Evolutionary conservation across 106 monocot genomes (phyloP).

Genomic region (Acanthochlamys bracteata): DNA sequence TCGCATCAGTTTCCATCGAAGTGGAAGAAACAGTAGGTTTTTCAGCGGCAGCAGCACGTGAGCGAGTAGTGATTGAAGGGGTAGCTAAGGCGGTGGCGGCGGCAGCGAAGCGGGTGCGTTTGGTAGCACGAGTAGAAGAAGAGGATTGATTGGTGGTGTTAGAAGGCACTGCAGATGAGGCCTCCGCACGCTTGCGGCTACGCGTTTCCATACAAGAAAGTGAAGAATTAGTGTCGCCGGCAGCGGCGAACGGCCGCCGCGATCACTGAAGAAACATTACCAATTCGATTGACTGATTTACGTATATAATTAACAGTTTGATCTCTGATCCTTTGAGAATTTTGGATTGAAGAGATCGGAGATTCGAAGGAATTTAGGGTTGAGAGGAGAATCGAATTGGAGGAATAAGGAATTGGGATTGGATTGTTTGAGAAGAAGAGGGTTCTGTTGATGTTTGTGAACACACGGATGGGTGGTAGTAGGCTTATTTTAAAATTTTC

Average conservation of each 20-base stretch:
- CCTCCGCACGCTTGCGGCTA: constrained; percentile 99
- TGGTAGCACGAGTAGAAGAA: constrained; percentile 16
- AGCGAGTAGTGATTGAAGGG: constrained; percentile 15
- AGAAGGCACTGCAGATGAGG: constrained; percentile 56
- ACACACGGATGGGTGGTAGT: no score
- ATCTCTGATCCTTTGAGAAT: neutral
- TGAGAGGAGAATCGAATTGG: neutral
- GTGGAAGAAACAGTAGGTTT: neutral
- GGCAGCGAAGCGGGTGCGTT: constrained; percentile 9
- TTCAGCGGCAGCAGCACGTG: constrained; percentile 11
- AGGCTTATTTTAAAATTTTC: no score
- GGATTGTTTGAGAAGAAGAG: neutral
- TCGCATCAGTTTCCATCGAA: constrained; percentile 6
- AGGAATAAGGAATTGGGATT: neutral
- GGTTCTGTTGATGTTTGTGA: no score
- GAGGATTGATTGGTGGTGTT: constrained; percentile 52
- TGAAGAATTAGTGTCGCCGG: neutral
- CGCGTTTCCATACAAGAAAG: constrained; percentile 98
- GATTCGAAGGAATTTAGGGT: neutral
- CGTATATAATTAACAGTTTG: neutral
- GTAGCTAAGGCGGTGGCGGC: constrained; percentile 2
- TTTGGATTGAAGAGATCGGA: neutral
- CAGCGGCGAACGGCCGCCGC: neutral
- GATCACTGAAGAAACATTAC: neutral
- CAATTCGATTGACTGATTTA: neutral